These are phyloP conservation scores for Exophiala sideris DNA, from an alignment of 2,329 filamentous ascomycete species.

Conservation along the genomic window DNA sequence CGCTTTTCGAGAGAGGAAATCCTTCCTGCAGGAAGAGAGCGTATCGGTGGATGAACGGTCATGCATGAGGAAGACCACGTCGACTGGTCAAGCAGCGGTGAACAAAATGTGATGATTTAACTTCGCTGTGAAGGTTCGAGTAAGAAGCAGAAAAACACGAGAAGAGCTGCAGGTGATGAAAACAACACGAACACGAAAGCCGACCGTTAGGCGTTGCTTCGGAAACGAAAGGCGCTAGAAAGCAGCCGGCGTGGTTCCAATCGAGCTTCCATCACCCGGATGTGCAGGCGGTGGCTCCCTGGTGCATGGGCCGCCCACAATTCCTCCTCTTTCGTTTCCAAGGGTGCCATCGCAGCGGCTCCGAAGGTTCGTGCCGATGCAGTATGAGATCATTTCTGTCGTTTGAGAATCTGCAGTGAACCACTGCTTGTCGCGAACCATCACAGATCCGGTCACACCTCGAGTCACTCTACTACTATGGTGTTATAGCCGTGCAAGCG, in stretches of 20 bases:
- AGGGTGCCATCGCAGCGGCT: neutral
- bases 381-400: conserved; percentile 12
- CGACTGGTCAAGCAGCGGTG: conserved; percentile 14
- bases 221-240: conserved; percentile 13
- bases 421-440: neutral
- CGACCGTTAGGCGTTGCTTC: conserved; percentile 13
- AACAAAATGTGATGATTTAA: conserved; percentile 11
- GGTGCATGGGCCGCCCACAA: neutral
- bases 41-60: conserved; percentile 1
- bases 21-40: neutral
- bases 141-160: conserved; percentile 1
- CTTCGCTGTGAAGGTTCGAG: neutral
- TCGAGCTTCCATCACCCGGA: neutral
- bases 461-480: neutral
- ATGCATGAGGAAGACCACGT: conserved; percentile 19
- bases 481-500: neutral
- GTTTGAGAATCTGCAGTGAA: neutral
- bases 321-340: neutral
- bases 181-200: conserved; percentile 15
- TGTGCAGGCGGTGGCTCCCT: neutral
- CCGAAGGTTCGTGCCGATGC: conserved; percentile 16
- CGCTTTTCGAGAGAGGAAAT: conserved; percentile 4
- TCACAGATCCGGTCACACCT: neutral
- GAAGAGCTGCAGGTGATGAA: conserved; percentile 2
- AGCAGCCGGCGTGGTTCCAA: neutral